phyloP scores from a whole-genome alignment of 176 grass and related monocot species.

The Rhynchospora breviuscula region DNA sequence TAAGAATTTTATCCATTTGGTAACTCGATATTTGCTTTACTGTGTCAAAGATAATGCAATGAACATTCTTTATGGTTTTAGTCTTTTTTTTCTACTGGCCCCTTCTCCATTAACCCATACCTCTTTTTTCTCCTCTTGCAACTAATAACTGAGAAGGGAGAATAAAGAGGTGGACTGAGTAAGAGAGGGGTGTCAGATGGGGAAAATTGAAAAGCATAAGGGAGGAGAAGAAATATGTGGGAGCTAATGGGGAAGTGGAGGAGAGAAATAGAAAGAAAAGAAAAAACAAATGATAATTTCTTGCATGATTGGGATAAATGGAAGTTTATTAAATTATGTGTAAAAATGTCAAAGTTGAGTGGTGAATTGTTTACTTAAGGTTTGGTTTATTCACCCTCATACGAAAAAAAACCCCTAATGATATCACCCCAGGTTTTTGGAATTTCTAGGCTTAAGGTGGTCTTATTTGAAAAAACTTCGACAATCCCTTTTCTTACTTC shows the following conservation, averaged over 20 bases:
- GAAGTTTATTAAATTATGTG: background rate
- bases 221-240: background rate
- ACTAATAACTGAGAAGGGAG: background rate
- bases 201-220: background rate
- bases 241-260: background rate
- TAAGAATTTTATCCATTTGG: background rate
- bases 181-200: background rate
- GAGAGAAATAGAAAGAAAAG: background rate
- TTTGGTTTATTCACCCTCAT: background rate
- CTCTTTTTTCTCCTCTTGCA: background rate
- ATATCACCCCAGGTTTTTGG: background rate
- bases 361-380: background rate
- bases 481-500: background rate
- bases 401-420: background rate
- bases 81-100: background rate
- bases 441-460: background rate
- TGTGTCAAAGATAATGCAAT: background rate
- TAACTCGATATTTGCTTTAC: background rate
- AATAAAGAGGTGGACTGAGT: background rate
- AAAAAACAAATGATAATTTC: background rate
- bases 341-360: background rate
- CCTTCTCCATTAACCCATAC: background rate
- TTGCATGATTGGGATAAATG: background rate
- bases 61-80: background rate
- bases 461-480: slow-evolving; percentile 3